These are phyloP conservation scores for Pythium sp. DNA, from an alignment of 352 stramenopile species.

Conservation along the genomic window DNA sequence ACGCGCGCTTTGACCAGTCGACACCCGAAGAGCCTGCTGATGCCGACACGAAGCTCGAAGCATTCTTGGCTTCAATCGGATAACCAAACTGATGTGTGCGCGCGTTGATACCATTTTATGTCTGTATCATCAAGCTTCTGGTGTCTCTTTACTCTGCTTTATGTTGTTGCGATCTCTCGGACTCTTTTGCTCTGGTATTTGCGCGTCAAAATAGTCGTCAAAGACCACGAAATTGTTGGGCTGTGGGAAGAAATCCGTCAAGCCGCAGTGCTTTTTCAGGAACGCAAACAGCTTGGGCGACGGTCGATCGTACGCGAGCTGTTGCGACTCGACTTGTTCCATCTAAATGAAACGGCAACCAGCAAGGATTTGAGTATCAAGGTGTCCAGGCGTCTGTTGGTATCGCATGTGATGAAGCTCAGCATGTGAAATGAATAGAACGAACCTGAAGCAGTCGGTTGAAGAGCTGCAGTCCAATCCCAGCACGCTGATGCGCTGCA, in stretches of 20 bases:
- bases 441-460: constrained; percentile 46
- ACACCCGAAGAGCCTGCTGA: constrained; percentile 55
- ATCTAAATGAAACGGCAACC: not conserved
- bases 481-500: constrained; percentile 47
- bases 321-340: constrained; percentile 1
- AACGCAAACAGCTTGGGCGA: constrained; percentile 82
- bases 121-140: not conserved
- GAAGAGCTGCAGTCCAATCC: constrained; percentile 66
- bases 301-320: constrained; percentile 75
- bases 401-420: not conserved
- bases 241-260: constrained; percentile 53
- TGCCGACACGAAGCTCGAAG: constrained; percentile 68
- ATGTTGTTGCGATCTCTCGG: constrained; percentile 5
- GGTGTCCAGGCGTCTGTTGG: not conserved
- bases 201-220: constrained; percentile 51
- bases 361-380: not conserved
- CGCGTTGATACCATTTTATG: not conserved
- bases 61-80: constrained; percentile 71
- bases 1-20: constrained; percentile 57
- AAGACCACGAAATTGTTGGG: constrained; percentile 88
- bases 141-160: constrained; percentile 7
- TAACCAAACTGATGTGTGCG: constrained; percentile 15
- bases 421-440: not conserved
- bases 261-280: constrained; percentile 59
- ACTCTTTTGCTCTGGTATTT: not conserved